Base-by-base conservation (phyloP, 257 asterid species). In the Solanum etuberosum region DNA sequence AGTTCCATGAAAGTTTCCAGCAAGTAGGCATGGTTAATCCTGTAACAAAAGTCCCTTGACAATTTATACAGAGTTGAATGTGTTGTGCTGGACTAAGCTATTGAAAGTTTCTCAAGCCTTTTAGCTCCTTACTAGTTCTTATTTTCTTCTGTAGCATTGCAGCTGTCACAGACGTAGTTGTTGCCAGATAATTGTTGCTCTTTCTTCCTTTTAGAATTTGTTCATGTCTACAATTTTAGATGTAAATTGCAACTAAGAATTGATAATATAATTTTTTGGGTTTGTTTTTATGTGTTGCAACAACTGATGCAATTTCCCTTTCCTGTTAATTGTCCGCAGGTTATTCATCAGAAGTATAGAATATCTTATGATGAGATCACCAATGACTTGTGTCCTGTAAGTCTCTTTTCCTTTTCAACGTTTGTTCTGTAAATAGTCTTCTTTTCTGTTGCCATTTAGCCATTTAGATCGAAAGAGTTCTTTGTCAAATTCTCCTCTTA, bases 321-420 rank as follows among this genome's bases (percentile, higher is more conserved):
- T 86, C 73, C 76, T 73, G 82, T 67, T 83, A 81, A 57, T 72
- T 76, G 51, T 84, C 83, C 86, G 90, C 95, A 96, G 99, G 99
- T 97, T 89, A 97, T 97, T 82, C 99, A 96, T 92, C 99, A 97
- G 92, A 97, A 97, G 91, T 97, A 93, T 93, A 93, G 99, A 90
- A 96, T 97, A 93, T 97, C 99, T 9, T 97, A 93, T 84, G 99
- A 97, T 88, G 99, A 97, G 91, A 97, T 97, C 89, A 94, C 93
- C 83, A 94, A 97, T 87, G 99, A 97, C 91, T 92, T 97, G 87
- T 97, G 99, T 88, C 99, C 99, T 71, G 99, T 97, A 92, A 96
- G 99, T 93, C 87, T 83, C 61, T 65, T 85, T 38, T 34, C n/a
- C 37, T 42, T 67, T 37, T 68, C 51, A n/a, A 14, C 16, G 20